These are phyloP conservation scores for Oenanthe sinensis DNA, from an alignment of 129 eudicot species.

Conservation along the genomic window DNA sequence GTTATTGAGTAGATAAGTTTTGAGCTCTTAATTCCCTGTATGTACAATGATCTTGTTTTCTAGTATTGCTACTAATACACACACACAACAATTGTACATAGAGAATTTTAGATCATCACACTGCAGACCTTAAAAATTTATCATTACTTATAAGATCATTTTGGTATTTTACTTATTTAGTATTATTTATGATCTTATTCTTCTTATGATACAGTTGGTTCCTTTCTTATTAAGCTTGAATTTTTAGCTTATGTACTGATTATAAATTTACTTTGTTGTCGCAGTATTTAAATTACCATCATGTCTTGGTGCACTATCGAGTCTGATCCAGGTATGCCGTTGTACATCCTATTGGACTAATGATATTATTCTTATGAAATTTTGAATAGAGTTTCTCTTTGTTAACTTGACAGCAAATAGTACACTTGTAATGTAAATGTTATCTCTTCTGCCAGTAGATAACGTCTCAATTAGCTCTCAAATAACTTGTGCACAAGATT, in stretches of 20 bases:
- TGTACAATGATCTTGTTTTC: not conserved
- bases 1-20: not conserved
- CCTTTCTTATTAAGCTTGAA: not conserved
- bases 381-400: not conserved
- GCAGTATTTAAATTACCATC: constrained; percentile 37
- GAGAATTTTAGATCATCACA: too few species aligned
- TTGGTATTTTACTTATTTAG: not conserved
- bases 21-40: not conserved
- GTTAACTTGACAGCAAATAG: not conserved
- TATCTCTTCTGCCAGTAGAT: not conserved
- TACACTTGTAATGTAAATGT: not conserved
- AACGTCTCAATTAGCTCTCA: not conserved
- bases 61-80: too few species aligned
- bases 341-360: not conserved
- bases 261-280: constrained; percentile 14
- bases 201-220: not conserved
- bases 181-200: not conserved
- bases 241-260: not conserved
- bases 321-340: constrained; percentile 87
- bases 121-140: not conserved
- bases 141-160: not conserved
- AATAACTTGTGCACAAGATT: not conserved
- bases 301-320: constrained; percentile 99
- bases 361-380: not conserved
- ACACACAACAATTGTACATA: not conserved